phyloP scores from a whole-genome alignment of 305 asterid species.

The Fraxinus paxiana region DNA sequence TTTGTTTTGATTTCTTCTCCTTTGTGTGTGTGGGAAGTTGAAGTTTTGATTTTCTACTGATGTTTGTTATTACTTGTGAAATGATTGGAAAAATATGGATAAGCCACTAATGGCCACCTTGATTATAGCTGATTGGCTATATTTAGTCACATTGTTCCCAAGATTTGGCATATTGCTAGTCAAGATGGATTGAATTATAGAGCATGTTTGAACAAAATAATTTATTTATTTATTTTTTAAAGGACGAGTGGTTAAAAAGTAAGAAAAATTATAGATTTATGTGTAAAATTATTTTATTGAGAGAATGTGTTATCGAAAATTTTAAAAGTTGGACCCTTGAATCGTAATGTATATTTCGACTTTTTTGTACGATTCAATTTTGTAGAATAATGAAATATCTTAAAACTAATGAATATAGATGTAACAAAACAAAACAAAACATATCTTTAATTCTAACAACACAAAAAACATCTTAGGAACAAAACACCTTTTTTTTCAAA shows the following conservation, averaged over 20 bases:
- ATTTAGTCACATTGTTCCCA: not conserved
- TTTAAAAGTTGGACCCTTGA: too few relatives aligned
- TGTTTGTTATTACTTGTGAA: not conserved
- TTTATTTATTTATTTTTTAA: too few relatives aligned
- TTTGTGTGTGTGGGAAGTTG: conserved; percentile 3
- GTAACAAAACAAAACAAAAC: too few relatives aligned
- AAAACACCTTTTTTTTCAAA: too few relatives aligned
- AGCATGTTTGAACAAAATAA: not conserved
- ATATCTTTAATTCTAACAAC: too few relatives aligned
- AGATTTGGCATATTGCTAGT: not conserved
- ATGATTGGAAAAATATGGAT: not conserved
- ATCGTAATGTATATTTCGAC: too few relatives aligned
- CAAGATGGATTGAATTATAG: not conserved
- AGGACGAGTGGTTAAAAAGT: not conserved
- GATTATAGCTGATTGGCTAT: too few relatives aligned
- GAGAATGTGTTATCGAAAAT: too few relatives aligned
- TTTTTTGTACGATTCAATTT: not conserved
- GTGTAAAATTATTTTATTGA: too few relatives aligned
- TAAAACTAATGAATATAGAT: too few relatives aligned
- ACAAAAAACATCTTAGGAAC: too few relatives aligned
- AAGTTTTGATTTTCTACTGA: conserved; percentile 4
- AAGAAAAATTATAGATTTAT: not conserved
- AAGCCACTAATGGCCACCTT: not conserved
- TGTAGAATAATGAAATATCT: not conserved
- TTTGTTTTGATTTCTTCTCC: not conserved